These are phyloP conservation scores for Tylopilus vinaceipallidus DNA, from an alignment of 768 basidiomycete species.

Conservation along the genomic window DNA sequence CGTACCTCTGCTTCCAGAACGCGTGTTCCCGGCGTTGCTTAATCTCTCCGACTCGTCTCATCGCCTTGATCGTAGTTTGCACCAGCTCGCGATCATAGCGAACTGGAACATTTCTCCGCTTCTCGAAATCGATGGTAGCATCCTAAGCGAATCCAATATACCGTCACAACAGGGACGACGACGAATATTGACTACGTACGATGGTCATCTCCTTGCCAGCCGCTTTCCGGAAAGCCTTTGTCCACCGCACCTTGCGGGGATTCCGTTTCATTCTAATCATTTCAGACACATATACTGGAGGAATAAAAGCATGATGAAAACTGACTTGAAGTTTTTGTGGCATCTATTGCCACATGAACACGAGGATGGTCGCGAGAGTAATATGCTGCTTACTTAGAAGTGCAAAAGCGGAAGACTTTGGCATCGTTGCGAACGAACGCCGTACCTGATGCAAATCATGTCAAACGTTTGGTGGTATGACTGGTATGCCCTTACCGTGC, in stretches of 20 bases:
- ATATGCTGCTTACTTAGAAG: conserved; percentile 80
- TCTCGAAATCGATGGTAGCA: conserved; percentile 98
- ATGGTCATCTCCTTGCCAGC: conserved; percentile 99
- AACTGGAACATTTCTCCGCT: conserved; percentile 95
- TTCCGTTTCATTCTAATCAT: conserved; percentile 92
- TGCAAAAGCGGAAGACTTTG: conserved; percentile 97
- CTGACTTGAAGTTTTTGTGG: conserved; percentile 99
- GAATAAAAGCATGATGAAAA: not conserved
- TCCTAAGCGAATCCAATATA: conserved; percentile 53
- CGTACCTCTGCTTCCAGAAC: conserved; percentile 91
- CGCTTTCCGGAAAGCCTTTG: conserved; percentile 98
- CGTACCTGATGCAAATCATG: conserved; percentile 48
- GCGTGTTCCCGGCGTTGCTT: conserved; percentile 85
- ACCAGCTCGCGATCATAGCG: conserved; percentile 95
- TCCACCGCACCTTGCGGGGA: conserved; percentile 98
- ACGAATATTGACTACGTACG: conserved; percentile 44
- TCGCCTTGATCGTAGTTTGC: conserved; percentile 91
- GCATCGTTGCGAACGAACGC: conserved; percentile 98
- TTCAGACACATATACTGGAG: conserved; percentile 1
- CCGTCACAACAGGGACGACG: not conserved
- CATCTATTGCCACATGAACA: conserved; percentile 54
- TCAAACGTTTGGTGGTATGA: not conserved
- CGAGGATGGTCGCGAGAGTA: not conserved
- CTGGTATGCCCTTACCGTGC: conserved; percentile 56
- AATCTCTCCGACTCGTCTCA: conserved; percentile 94